phyloP scores from a whole-genome alignment of 2,329 filamentous ascomycete genomes.

The Verticillium tricorpus region DNA sequence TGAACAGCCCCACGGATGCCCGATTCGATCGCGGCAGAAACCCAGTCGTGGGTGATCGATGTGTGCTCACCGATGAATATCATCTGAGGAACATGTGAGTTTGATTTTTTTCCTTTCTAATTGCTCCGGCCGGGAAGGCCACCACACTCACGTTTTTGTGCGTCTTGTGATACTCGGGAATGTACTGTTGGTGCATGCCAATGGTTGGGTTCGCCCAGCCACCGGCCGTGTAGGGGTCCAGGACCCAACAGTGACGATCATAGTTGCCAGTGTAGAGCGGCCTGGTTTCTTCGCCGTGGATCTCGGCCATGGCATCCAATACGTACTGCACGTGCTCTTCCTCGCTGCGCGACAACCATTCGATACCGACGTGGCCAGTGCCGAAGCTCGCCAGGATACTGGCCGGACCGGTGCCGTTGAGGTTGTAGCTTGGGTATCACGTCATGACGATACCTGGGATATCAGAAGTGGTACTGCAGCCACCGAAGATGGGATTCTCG shows the following conservation, averaged over 20 bases:
- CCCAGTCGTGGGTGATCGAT: constrained; percentile 68
- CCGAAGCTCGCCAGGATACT: constrained; percentile 58
- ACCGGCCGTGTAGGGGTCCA: constrained; percentile 56
- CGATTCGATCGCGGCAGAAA: constrained; percentile 62
- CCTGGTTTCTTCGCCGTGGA: constrained; percentile 57
- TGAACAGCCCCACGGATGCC: constrained; percentile 62
- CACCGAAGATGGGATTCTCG: constrained; percentile 55
- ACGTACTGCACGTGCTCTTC: constrained; percentile 59
- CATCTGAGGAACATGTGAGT: constrained; percentile 32
- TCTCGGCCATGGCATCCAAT: constrained; percentile 61
- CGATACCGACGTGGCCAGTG: constrained; percentile 31
- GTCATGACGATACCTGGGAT: constrained; percentile 57
- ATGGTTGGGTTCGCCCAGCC: constrained; percentile 57
- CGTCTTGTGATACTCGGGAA: constrained; percentile 70
- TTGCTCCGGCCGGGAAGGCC: no score
- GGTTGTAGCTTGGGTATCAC: constrained; percentile 63
- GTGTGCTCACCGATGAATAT: constrained; percentile 69
- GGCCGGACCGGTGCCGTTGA: constrained; percentile 60
- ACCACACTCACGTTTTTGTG: constrained; percentile 46
- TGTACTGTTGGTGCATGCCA: constrained; percentile 64
- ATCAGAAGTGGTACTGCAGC: constrained; percentile 52
- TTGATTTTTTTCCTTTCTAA: not conserved
- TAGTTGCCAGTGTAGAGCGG: constrained; percentile 63
- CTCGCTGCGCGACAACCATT: constrained; percentile 35
- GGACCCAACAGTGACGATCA: constrained; percentile 61